Evolutionary conservation across 2,329 filamentous ascomycete genomes (phyloP), one percentile per base, ranked within the genome.

Genomic region (Sarocladiaceae sp.): DNA sequence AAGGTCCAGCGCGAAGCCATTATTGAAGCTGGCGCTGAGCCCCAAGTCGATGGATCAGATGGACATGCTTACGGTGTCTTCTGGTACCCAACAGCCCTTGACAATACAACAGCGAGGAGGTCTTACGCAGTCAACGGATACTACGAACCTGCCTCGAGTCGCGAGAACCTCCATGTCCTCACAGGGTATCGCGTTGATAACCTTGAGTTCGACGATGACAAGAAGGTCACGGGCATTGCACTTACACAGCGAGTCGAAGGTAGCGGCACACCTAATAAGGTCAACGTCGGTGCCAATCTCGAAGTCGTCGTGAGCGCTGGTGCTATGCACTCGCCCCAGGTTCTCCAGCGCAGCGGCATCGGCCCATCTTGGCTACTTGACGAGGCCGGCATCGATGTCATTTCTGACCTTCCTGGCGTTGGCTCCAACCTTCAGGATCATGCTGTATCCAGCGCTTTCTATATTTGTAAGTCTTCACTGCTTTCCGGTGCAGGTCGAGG

Each of bases 311-410:
- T 72, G 4, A 63, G 61, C 0, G 61, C 64, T 1, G 79, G 80
- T 8, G 68, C 75, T 0, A 78, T 78, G 64, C 77, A 82, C 60
- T 78, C 77, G 1, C 79, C 79, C 1, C 75, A 80, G 33, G 62
- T 85, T 1, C 72, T 86, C 3, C 79, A 80, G 58, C 70, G 81
- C 1, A 78, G 73, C 15, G 82, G 82, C 25, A 70, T 85, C 25
- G 82, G 82, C 2, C 74, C 75, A 1, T 58, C 57, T 7, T 60
- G 67, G 0, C 73, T 83, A 35, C 70, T 86, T 2, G 52, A 69
- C 8, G 64, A 67, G 3, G 70, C 75, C 50, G 63, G 67, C 10
- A 79, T 84, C 53, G 60, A 68, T 0, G 68, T 78, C 4, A 54
- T 81, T 20, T 64, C 72, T 0, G 74, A 85, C 57, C 70, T 80